phyloP scores from a whole-genome alignment of 768 basidiomycete species.

The Tylopilus felleus region DNA sequence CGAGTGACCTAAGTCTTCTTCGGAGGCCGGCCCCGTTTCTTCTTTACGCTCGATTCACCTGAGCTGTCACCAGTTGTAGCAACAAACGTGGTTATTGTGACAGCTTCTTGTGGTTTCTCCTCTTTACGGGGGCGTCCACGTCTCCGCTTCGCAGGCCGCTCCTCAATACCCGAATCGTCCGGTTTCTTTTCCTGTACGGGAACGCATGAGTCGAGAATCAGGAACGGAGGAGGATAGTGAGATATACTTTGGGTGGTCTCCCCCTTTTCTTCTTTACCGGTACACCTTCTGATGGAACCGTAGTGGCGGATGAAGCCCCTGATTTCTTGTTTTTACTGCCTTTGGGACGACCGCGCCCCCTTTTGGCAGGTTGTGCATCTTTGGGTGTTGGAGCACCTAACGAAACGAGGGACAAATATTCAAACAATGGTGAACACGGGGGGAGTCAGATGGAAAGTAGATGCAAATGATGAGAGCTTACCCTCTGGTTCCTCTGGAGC shows the following conservation, averaged over 20 bases:
- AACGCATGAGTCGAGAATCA: slow-evolving; percentile 21
- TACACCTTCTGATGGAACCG: slow-evolving; percentile 26
- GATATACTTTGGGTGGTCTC: slow-evolving; percentile 48
- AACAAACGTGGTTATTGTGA: slow-evolving; percentile 33
- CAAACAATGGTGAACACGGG: slow-evolving; percentile 17
- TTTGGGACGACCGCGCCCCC: slow-evolving; percentile 85
- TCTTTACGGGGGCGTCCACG: slow-evolving; percentile 73
- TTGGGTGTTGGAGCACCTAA: slow-evolving; percentile 40
- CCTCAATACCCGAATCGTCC: slow-evolving; percentile 49
- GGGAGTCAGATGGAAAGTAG: slow-evolving; percentile 8
- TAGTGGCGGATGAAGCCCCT: slow-evolving; percentile 32
- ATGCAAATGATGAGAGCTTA: slow-evolving; percentile 18
- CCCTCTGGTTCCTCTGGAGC: slow-evolving; percentile 32
- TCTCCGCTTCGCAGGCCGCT: slow-evolving; percentile 57
- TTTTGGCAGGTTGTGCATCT: slow-evolving; percentile 49
- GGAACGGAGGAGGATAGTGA: slow-evolving; percentile 8
- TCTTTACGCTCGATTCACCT: slow-evolving; percentile 54
- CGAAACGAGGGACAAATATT: slow-evolving; percentile 19
- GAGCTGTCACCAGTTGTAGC: slow-evolving; percentile 34
- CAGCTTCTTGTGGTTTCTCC: slow-evolving; percentile 45
- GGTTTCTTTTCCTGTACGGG: slow-evolving; percentile 32
- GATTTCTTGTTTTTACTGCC: slow-evolving; percentile 77
- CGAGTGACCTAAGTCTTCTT: slow-evolving; percentile 33
- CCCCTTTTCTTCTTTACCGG: slow-evolving; percentile 46
- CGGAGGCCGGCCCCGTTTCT: slow-evolving; percentile 73